These are phyloP conservation scores for Sphaerosporella brunnea DNA, from an alignment of 495 filamentous ascomycete genomes.

Conservation along the genomic window DNA sequence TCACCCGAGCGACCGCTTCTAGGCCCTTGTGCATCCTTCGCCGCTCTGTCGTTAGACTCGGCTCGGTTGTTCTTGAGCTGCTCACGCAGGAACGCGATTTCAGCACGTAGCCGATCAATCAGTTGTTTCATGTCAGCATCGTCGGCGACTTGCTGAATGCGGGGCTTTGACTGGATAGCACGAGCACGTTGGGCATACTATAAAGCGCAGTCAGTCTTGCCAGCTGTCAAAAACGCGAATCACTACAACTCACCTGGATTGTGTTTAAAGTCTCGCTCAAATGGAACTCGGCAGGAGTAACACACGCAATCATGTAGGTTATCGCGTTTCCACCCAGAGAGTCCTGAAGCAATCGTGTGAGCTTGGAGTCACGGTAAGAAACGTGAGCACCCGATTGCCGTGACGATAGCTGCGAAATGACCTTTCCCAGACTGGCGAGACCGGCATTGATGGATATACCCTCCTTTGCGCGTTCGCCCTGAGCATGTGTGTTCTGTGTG, in stretches of 20 bases:
- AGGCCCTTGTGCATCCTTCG: conserved; percentile 13
- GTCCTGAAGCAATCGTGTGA: conserved; percentile 90
- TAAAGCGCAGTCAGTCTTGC: conserved; percentile 6
- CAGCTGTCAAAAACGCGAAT: too few relatives aligned
- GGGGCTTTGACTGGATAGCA: conserved; percentile 91
- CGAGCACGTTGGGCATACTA: conserved; percentile 90
- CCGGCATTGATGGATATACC: conserved; percentile 98
- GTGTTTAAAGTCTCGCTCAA: conserved; percentile 96
- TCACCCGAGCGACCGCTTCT: conserved; percentile 49
- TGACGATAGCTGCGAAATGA: conserved; percentile 94
- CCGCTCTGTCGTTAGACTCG: conserved; percentile 49
- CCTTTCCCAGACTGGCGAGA: conserved; percentile 86
- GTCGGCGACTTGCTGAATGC: conserved; percentile 78
- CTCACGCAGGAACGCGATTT: conserved; percentile 84
- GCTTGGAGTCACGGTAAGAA: conserved; percentile 91
- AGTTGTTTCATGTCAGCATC: conserved; percentile 89
- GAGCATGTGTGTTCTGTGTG: conserved; percentile 63
- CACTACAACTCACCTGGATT: conserved; percentile 34
- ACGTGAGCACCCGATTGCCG: conserved; percentile 77
- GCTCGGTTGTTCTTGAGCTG: conserved; percentile 55
- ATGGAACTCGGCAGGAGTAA: conserved; percentile 92
- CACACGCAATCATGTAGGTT: conserved; percentile 98
- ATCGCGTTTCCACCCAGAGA: conserved; percentile 96
- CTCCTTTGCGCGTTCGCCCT: conserved; percentile 86
- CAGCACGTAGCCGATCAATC: conserved; percentile 84